Conservation (phyloP, 2,329 filamentous ascomycete genomes). For the Graphium sp. region DNA sequence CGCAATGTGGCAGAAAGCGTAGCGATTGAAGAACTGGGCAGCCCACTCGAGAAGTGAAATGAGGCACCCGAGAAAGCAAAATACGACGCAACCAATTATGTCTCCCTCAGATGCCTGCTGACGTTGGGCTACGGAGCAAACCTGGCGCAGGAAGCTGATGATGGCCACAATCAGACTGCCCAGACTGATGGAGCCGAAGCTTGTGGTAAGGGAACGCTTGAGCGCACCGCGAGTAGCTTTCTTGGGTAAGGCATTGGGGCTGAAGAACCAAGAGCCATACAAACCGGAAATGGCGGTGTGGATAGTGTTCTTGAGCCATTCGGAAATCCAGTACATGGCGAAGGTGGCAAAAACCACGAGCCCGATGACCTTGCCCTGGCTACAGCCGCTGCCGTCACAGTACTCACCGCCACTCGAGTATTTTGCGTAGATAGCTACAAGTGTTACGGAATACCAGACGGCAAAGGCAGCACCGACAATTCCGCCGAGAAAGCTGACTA, state of each 20-base stretch:
- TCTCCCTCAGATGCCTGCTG: slow-evolving; percentile 51
- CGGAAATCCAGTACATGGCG: slow-evolving; percentile 83
- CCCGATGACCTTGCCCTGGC: slow-evolving; percentile 63
- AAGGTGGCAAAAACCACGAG: slow-evolving; percentile 79
- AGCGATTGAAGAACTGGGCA: slow-evolving; percentile 77
- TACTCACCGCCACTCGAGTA: slow-evolving; percentile 46
- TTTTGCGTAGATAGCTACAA: slow-evolving; percentile 73
- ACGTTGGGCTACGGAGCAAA: slow-evolving; percentile 62
- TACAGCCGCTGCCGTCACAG: slow-evolving; percentile 45
- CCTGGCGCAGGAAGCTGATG: slow-evolving; percentile 68
- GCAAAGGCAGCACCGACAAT: slow-evolving; percentile 58
- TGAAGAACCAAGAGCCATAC: slow-evolving; percentile 91
- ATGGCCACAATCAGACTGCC: slow-evolving; percentile 77
- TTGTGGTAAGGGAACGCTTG: slow-evolving; percentile 70
- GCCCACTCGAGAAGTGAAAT: slow-evolving; percentile 71
- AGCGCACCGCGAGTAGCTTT: slow-evolving; percentile 73
- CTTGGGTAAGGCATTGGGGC: slow-evolving; percentile 49
- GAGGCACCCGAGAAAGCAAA: slow-evolving; percentile 63
- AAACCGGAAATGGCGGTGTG: slow-evolving; percentile 78
- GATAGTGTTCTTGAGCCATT: slow-evolving; percentile 87
- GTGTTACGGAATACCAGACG: slow-evolving; percentile 73
- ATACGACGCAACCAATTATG: slow-evolving; percentile 44
- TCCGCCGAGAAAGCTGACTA: slow-evolving; percentile 73
- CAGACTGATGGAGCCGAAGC: slow-evolving; percentile 78
- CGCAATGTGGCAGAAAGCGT: slow-evolving; percentile 84